Evolutionary conservation across 345 rosid genomes (phyloP), one percentile per base, ranked within the genome.

Genomic region (Aquilaria yunnanensis): DNA sequence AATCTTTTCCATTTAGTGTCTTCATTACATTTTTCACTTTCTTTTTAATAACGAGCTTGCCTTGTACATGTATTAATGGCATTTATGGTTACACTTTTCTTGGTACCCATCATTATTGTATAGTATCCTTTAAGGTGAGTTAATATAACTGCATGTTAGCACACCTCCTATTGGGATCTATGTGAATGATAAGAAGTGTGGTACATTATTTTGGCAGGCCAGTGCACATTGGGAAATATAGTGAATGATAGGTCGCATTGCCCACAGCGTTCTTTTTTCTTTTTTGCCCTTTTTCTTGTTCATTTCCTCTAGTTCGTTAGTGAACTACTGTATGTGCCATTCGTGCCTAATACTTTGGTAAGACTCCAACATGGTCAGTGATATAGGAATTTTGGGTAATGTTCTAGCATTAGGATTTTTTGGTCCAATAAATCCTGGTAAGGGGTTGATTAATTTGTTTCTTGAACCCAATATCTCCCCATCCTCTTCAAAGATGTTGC

Each of bases 401-500:
- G 51, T 61, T 73, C 61, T 73, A 72, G 61, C 33, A 33, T 57
- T 67, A 70, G 70, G 72, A 59, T 51, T 65, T 71, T 63, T 66
- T 69, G 50, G 63, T 54, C 62, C 71, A 77, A 75, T 56, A 61
- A 63, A 59, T 73, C 71, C 72, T 73, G 90, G 88, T 84, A 83
- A 85, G 85, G 79, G 72, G 67, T 57, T 70, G 45, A 61, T 66
- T 50, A 59, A 50, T 67, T 56, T 62, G 47, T 75, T 66, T 69
- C 56, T 54, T 53, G 47, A 62, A 60, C 62, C 80, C 74, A 54
- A 53, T 70, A 56, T 54, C 63, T 67, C 71, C 6, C 63, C 63
- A 67, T 71, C 78, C 79, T 58, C 75, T 56, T 73, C 84, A 75
- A 70, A 62, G 77, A 72, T 77, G 72, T 68, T 74, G 67, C 79